phyloP scores from a whole-genome alignment of 192 early-diverging fungal genomes.

The Mortierella claussenii region DNA sequence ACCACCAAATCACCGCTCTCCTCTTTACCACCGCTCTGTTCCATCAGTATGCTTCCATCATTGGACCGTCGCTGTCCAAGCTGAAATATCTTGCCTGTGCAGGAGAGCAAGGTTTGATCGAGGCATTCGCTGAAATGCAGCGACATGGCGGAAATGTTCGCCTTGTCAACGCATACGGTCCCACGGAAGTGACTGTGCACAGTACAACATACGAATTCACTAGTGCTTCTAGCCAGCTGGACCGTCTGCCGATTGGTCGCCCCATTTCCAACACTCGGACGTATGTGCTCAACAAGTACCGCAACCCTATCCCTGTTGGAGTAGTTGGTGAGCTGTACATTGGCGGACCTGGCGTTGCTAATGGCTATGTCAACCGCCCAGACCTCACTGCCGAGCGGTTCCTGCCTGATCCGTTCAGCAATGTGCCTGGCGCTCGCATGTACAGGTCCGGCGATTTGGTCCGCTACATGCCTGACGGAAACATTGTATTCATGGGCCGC shows the following conservation, averaged over 20 bases:
- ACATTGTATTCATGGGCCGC: constrained; percentile 40
- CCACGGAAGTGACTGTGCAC: constrained; percentile 24
- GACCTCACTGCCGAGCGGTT: constrained; percentile 48
- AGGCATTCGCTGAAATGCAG: background rate
- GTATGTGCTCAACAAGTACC: constrained; percentile 35
- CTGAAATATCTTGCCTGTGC: background rate
- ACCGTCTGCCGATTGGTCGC: constrained; percentile 29
- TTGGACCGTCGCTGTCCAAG: background rate
- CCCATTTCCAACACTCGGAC: constrained; percentile 21
- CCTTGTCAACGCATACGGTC: constrained; percentile 34
- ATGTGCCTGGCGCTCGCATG: constrained; percentile 12
- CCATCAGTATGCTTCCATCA: constrained; percentile 2
- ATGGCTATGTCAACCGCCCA: constrained; percentile 48
- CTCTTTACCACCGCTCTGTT: background rate
- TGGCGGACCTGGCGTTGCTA: constrained; percentile 48
- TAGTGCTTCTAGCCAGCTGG: background rate
- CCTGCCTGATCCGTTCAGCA: constrained; percentile 46
- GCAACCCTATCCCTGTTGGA: constrained; percentile 41
- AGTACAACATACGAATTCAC: background rate
- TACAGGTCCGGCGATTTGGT: constrained; percentile 47
- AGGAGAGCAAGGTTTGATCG: background rate
- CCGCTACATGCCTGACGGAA: constrained; percentile 38
- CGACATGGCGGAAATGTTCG: constrained; percentile 1
- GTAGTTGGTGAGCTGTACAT: constrained; percentile 52
- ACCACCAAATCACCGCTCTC: background rate